phyloP scores from a whole-genome alignment of 805 yeast genomes.

The Jamesozyma jinghongensis region DNA sequence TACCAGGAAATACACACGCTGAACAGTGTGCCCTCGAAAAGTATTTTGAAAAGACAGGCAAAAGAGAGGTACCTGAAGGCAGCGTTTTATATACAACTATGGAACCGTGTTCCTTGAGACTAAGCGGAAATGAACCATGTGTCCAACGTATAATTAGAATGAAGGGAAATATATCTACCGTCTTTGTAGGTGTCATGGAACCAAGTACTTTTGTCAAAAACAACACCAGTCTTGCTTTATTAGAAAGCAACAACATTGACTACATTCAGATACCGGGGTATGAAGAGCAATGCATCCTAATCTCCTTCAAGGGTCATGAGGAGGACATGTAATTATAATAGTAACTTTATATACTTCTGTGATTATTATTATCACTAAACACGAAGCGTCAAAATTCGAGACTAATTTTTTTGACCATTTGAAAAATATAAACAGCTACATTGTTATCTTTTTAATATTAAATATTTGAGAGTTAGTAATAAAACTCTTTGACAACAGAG shows the following conservation, averaged over 20 bases:
- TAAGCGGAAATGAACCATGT: constrained; percentile 89
- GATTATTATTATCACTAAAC: no score
- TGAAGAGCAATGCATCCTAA: constrained; percentile 56
- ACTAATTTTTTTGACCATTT: no score
- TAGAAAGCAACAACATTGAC: constrained; percentile 50
- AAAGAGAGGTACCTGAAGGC: constrained; percentile 52
- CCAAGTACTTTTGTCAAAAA: constrained; percentile 76
- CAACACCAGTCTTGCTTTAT: constrained; percentile 51
- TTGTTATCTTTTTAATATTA: no score
- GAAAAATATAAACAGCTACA: no score
- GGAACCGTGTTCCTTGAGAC: constrained; percentile 90
- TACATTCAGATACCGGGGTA: constrained; percentile 80
- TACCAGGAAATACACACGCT: constrained; percentile 94
- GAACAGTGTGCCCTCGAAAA: constrained; percentile 90
- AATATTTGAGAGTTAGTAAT: no score
- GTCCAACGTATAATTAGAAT: constrained; percentile 62
- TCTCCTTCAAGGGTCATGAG: constrained; percentile 50
- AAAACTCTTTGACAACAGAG: no score
- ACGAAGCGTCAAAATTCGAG: no score
- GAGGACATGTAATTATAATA: constrained; percentile 40
- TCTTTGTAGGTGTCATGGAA: constrained; percentile 86
- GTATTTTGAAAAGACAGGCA: constrained; percentile 36
- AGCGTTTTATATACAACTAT: constrained; percentile 85
- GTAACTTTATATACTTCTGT: constrained; percentile 1
- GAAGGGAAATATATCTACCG: constrained; percentile 45